Conservation (phyloP, 768 basidiomycete species). For the Tricholoma terreum region DNA sequence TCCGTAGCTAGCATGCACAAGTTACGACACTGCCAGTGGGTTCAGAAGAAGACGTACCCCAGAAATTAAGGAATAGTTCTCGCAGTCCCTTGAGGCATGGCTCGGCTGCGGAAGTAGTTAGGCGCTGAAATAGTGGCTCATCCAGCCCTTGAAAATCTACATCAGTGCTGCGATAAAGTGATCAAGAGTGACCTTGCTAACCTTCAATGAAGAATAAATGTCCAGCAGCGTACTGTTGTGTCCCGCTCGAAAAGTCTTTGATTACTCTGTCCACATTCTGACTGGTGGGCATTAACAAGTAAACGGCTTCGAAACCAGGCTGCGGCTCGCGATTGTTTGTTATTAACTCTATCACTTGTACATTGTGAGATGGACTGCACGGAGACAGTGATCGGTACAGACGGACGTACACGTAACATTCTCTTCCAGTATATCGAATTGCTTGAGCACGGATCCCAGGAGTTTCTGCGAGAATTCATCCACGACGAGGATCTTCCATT, state of each 20-base stretch:
- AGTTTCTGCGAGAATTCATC: conserved; percentile 89
- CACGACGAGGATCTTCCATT: conserved; percentile 98
- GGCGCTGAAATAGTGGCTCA: conserved; percentile 71
- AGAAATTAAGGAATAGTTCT: conserved; percentile 91
- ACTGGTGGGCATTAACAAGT: conserved; percentile 90
- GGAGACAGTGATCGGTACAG: background rate
- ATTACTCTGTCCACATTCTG: conserved; percentile 93
- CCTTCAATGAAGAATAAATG: conserved; percentile 96
- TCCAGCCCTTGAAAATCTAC: conserved; percentile 57
- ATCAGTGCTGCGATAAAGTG: background rate
- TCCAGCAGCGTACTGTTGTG: conserved; percentile 74
- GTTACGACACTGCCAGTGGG: background rate
- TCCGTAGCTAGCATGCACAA: conserved; percentile 61
- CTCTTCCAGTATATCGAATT: conserved; percentile 92
- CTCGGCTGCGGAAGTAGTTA: conserved; percentile 75
- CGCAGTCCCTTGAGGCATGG: conserved; percentile 73
- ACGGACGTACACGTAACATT: conserved; percentile 85
- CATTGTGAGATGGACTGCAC: background rate
- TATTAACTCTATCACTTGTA: conserved; percentile 92
- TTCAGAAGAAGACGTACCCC: conserved; percentile 55
- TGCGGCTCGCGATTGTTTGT: conserved; percentile 80
- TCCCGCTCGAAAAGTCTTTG: conserved; percentile 63
- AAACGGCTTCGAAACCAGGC: conserved; percentile 85
- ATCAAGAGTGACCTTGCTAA: conserved; percentile 8
- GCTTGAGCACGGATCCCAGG: conserved; percentile 81